Evolutionary conservation across 73 alveolate species (phyloP).

Genomic region (Paramecium primaurelia): DNA sequence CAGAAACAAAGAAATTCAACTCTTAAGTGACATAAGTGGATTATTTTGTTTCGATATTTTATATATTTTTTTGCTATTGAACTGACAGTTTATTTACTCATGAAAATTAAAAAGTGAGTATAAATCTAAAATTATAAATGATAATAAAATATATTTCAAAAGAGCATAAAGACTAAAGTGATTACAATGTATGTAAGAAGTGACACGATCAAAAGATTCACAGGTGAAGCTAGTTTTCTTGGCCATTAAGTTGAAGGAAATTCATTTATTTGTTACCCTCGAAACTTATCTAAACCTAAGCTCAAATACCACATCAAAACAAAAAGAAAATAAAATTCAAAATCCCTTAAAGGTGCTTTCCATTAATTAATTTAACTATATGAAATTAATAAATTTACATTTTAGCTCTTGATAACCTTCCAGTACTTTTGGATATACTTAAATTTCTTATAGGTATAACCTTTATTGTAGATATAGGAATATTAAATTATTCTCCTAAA

Average conservation of each 20-base stretch:
- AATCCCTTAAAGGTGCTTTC: constrained; percentile 5
- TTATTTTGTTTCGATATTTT: neutral
- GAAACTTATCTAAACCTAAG: neutral
- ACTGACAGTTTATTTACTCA: neutral
- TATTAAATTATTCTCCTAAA: neutral
- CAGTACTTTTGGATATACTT: neutral
- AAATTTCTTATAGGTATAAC: neutral
- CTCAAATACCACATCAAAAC: neutral
- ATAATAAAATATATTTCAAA: neutral
- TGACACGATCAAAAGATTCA: neutral
- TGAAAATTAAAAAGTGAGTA: neutral
- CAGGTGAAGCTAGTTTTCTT: neutral
- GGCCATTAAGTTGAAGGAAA: neutral
- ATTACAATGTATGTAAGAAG: neutral
- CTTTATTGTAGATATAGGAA: neutral
- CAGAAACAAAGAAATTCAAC: neutral
- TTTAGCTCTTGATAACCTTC: neutral
- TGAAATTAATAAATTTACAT: neutral
- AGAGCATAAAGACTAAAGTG: neutral
- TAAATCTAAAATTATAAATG: neutral
- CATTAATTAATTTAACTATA: neutral
- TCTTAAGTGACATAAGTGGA: neutral
- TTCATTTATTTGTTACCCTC: neutral
- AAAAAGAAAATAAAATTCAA: neutral
- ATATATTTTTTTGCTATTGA: neutral